Evolutionary conservation across 768 basidiomycete genomes (phyloP).

Genomic region (Xerocomellus amylosporus): DNA sequence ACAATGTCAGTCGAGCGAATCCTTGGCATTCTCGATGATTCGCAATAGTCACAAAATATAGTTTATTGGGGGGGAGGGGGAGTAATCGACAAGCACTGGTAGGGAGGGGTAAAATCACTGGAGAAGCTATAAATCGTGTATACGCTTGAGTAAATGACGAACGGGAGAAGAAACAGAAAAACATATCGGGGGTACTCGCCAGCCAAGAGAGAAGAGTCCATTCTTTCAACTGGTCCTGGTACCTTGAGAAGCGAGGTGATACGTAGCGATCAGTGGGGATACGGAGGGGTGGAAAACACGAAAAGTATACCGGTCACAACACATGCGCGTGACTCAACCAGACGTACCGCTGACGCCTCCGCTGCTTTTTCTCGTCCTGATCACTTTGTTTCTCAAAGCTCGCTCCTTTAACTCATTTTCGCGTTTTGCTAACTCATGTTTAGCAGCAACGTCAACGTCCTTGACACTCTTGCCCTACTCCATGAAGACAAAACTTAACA

Average conservation of each 20-base stretch:
- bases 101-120: constrained; percentile 5
- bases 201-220: constrained; percentile 20
- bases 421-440: constrained; percentile 56
- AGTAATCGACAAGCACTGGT: constrained; percentile 22
- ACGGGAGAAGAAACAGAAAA: constrained; percentile 2
- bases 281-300: constrained; percentile 11
- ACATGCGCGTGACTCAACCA: constrained; percentile 17
- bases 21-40: not conserved
- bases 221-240: constrained; percentile 22
- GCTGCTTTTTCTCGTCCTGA: constrained; percentile 60
- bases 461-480: constrained; percentile 20
- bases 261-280: constrained; percentile 22
- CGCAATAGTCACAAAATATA: constrained; percentile 10
- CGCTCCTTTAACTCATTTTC: constrained; percentile 82
- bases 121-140: constrained; percentile 21
- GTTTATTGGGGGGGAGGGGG: constrained; percentile 17
- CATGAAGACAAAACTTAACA: constrained; percentile 13
- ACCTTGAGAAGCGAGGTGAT: constrained; percentile 23
- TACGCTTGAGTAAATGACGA: constrained; percentile 22
- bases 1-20: not conserved
- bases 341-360: constrained; percentile 17
- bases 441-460: constrained; percentile 9
- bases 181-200: constrained; percentile 21
- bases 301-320: constrained; percentile 21
- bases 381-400: constrained; percentile 80